phyloP scores from a whole-genome alignment of 1,139 yeast genomes.

The Magnusiomyces suaveolens region DNA sequence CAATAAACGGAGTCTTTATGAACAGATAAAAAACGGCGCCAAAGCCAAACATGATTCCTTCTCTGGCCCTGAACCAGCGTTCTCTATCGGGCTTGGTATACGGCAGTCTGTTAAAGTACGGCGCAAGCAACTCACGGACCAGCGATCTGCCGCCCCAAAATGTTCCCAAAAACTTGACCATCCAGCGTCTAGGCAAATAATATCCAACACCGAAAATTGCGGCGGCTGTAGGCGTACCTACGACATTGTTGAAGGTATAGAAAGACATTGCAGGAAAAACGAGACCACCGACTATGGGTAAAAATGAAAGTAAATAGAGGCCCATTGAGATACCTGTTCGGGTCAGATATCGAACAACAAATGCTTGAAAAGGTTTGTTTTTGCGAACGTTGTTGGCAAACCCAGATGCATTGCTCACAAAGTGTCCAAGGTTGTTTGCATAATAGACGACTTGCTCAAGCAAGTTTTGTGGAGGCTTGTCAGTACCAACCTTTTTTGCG shows the following conservation, averaged over 20 bases:
- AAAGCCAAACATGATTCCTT: constrained; percentile 51
- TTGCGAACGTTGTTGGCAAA: constrained; percentile 5
- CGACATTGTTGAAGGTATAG: constrained; percentile 37
- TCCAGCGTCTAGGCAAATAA: constrained; percentile 32
- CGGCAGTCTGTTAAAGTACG: constrained; percentile 44
- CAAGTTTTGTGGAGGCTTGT: not conserved
- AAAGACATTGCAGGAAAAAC: constrained; percentile 39
- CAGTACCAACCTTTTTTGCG: not conserved
- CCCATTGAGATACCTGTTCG: constrained; percentile 24
- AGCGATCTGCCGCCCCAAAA: constrained; percentile 42
- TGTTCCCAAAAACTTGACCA: constrained; percentile 35
- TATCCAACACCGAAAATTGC: constrained; percentile 34
- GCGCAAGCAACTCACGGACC: constrained; percentile 41
- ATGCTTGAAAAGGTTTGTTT: constrained; percentile 13
- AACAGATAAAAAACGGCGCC: constrained; percentile 43
- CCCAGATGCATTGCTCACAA: not conserved
- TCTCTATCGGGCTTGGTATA: constrained; percentile 38
- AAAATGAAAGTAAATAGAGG: constrained; percentile 27
- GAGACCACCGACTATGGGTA: constrained; percentile 37
- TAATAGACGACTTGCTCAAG: not conserved
- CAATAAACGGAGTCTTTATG: constrained; percentile 39
- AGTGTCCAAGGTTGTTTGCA: too few species aligned
- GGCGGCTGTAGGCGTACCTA: constrained; percentile 42
- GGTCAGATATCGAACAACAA: constrained; percentile 22
- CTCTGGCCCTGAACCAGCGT: constrained; percentile 48